These are phyloP conservation scores for Macrophomina pseudophaseolina DNA, from an alignment of 2,329 filamentous ascomycete species.

Conservation along the genomic window DNA sequence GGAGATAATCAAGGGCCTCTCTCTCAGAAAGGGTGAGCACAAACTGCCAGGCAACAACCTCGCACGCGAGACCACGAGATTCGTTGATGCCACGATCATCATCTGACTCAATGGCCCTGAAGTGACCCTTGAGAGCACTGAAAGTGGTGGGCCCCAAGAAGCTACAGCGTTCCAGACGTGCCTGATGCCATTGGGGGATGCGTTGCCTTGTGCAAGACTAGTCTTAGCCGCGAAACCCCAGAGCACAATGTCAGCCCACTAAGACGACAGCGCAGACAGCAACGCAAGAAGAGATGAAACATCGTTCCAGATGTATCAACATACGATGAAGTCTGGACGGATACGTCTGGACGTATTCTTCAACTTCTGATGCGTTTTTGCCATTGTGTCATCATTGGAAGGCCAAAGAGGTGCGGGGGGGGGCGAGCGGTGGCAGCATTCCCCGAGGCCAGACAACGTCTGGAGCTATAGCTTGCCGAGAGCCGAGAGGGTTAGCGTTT, in stretches of 20 bases:
- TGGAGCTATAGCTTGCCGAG: constrained; percentile 5
- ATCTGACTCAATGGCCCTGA: constrained; percentile 63
- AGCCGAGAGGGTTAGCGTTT: constrained; percentile 4
- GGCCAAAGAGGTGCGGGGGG: not conserved
- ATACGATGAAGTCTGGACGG: not conserved
- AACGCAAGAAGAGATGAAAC: not conserved
- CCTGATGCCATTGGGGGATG: not conserved
- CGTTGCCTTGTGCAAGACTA: not conserved
- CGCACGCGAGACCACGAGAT: constrained; percentile 74
- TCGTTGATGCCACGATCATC: constrained; percentile 69
- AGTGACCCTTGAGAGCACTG: constrained; percentile 78
- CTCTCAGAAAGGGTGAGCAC: constrained; percentile 72
- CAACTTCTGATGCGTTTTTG: not conserved
- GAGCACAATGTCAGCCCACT: not conserved
- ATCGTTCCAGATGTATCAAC: not conserved
- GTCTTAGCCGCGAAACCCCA: not conserved
- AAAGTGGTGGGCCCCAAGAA: not conserved
- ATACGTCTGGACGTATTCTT: not conserved
- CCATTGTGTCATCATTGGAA: not conserved
- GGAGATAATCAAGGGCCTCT: constrained; percentile 75
- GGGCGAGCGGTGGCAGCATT: not conserved
- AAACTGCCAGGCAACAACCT: constrained; percentile 82
- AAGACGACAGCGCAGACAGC: not conserved
- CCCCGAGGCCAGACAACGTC: not conserved
- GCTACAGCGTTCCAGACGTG: not conserved